Evolutionary conservation across 768 basidiomycete species (phyloP), one percentile per base, ranked within the genome.

Genomic region (Asterophora parasitica): DNA sequence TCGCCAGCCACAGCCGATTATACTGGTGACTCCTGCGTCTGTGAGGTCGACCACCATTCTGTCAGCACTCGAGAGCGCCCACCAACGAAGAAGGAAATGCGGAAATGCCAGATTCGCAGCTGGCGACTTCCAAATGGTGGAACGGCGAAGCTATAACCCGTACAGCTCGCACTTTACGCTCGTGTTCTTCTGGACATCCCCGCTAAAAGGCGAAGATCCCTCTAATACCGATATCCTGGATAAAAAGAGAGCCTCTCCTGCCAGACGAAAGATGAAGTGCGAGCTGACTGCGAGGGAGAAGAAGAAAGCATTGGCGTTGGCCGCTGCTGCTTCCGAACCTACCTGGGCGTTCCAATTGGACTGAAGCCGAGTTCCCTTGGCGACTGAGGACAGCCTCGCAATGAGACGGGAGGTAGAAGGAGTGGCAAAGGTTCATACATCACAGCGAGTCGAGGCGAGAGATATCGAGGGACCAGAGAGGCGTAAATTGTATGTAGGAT

Each of bases 291-390:
- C 57, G 7, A 65, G 61, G 42, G 70, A 69, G 34, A 71, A n/a
- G n/a, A n/a, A 72, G 55, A 64, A 64, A 50, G 50, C 57, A 0
- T 47, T 55, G 1, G 58, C 60, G 3, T 49, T 54, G 13, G 54
- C 53, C 42, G 44, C 54, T 39, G 57, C 53, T 34, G 55, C 50
- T 5, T 56, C 60, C 15, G 72, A 71, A 65, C 13, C 53, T 59
- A 4, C 40, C 60, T 1, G 75, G 77, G 30, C 75, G 66, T 43
- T 85, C 87, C 9, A 83, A 87, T 58, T 91, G 89, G 88, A 83
- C 83, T 7, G 89, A 92, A 57, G 54, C 71, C 7, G 81, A 81
- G 63, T 90, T 89, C 58, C 88, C 89, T 15, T 92, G 88, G 89
- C 76, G 76, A 40, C 60, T 83, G 53, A 71, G 82, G 45, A 71